Percentiles rank a stretch among this genome's conserved stretches.
These are phyloP conservation scores for Alternaria ethzedia DNA, from an alignment of 2,329 filamentous ascomycete species.

Conservation along the genomic window DNA sequence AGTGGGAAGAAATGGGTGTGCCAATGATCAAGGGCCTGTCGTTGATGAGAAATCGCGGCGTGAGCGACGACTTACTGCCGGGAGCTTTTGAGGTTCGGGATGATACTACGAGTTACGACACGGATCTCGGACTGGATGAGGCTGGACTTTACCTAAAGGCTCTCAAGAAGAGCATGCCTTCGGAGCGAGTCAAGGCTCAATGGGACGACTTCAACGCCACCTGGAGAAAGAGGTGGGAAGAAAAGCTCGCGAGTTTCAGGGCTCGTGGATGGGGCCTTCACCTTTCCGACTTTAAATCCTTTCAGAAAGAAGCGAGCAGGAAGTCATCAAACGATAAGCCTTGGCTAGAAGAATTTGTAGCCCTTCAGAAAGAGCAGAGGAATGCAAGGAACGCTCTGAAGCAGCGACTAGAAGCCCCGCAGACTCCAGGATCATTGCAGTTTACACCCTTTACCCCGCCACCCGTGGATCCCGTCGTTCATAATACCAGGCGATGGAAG, in stretches of 20 bases:
- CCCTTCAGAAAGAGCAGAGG: constrained; percentile 3
- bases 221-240: constrained; percentile 14
- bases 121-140: constrained; percentile 34
- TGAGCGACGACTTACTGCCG: constrained; percentile 12
- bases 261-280: background rate
- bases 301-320: background rate
- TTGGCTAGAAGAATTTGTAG: constrained; percentile 3
- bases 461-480: constrained; percentile 27
- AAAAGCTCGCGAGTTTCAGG: constrained; percentile 6
- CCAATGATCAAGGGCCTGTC: constrained; percentile 62
- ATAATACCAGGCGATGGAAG: constrained; percentile 57
- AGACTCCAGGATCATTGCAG: constrained; percentile 20
- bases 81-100: constrained; percentile 43
- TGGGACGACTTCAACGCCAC: constrained; percentile 4
- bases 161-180: constrained; percentile 27
- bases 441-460: constrained; percentile 32
- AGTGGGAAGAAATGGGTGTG: constrained; percentile 83
- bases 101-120: constrained; percentile 42
- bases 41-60: constrained; percentile 25
- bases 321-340: background rate
- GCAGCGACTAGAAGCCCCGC: constrained; percentile 12
- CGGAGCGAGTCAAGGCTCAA: constrained; percentile 4
- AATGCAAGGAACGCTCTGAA: constrained; percentile 16
- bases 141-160: constrained; percentile 32
- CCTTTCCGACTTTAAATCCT: background rate